phyloP scores from a whole-genome alignment of 208 protist species.

The Borovskyia barvae region DNA sequence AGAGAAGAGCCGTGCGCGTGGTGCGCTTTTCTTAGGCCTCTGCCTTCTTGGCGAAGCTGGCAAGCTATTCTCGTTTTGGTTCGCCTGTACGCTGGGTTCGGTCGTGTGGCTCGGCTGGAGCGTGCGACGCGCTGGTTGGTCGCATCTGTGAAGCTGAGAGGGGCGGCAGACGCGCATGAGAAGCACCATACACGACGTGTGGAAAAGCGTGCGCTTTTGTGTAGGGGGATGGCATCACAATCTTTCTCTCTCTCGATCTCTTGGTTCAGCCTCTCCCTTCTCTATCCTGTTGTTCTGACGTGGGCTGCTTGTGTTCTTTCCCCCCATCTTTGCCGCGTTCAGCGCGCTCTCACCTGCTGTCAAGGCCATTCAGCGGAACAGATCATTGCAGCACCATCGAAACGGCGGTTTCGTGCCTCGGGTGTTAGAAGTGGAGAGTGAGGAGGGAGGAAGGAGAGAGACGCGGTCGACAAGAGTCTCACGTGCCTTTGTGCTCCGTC shows the following conservation, averaged over 20 bases:
- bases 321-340: no score
- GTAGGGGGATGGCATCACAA: background rate
- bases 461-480: no score
- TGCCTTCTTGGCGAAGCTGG: conserved; percentile 24
- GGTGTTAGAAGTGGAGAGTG: no score
- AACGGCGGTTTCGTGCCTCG: no score
- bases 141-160: background rate
- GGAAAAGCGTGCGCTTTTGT: background rate
- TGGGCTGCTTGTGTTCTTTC: no score
- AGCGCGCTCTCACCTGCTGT: no score
- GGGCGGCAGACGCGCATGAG: no score
- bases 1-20: conserved; percentile 15
- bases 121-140: background rate
- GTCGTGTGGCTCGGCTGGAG: conserved; percentile 13
- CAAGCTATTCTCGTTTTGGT: conserved; percentile 30
- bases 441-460: no score
- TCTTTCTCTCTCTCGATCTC: background rate
- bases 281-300: no score
- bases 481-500: no score
- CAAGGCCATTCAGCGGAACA: no score
- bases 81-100: conserved; percentile 12
- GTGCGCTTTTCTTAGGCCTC: conserved; percentile 12
- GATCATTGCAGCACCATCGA: no score
- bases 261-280: background rate
- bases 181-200: background rate